Evolutionary conservation across 805 yeast genomes (phyloP).

Genomic region (Saccharomycopsis sp.): DNA sequence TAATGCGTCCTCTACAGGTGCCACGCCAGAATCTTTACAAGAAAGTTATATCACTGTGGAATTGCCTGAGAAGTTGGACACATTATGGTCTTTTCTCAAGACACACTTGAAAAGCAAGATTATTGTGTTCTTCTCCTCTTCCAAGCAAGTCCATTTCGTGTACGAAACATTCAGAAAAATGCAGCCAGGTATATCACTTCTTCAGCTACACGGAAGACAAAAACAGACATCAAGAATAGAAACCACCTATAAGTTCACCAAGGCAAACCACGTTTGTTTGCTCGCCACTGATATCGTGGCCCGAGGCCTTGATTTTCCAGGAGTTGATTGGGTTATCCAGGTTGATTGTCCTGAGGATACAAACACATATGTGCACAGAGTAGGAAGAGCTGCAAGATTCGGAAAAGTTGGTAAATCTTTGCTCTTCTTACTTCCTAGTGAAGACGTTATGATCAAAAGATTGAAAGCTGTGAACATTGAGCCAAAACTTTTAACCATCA

Average conservation of each 20-base stretch:
- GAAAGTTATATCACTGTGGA: conserved; percentile 73
- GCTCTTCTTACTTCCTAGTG: conserved; percentile 76
- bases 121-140: conserved; percentile 77
- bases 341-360: conserved; percentile 87
- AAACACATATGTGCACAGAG: conserved; percentile 86
- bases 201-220: conserved; percentile 84
- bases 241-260: conserved; percentile 68
- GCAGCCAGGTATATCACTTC: conserved; percentile 85
- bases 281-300: conserved; percentile 91
- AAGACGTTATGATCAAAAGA: conserved; percentile 66
- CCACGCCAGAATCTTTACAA: conserved; percentile 78
- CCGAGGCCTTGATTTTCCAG: conserved; percentile 87
- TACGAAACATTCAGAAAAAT: conserved; percentile 80
- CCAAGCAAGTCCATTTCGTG: conserved; percentile 85
- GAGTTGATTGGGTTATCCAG: conserved; percentile 92
- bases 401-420: conserved; percentile 80
- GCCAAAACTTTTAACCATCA: conserved; percentile 65
- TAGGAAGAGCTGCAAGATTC: conserved; percentile 83
- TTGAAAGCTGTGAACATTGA: conserved; percentile 56
- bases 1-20: conserved; percentile 23
- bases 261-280: conserved; percentile 72
- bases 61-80: conserved; percentile 76
- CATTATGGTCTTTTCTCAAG: conserved; percentile 78
- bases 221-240: conserved; percentile 86
- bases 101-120: conserved; percentile 76